Evolutionary conservation across 352 stramenopile species (phyloP), one percentile per base, ranked within the genome.

Genomic region (Blastocystis sp.): DNA sequence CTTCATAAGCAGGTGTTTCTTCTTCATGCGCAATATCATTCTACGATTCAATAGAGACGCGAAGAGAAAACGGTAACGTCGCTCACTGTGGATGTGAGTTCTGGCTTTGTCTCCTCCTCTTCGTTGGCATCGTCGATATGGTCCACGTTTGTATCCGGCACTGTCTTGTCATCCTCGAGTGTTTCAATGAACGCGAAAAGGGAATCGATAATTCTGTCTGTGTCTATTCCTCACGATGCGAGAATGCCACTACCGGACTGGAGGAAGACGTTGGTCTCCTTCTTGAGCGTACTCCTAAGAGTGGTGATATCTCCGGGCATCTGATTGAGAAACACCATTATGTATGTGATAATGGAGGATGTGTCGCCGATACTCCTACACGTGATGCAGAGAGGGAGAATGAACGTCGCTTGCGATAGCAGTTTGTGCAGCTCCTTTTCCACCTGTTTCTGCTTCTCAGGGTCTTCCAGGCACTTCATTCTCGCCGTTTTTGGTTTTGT

Each of bases 391-490:
- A 10, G 26, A 24, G 9, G n/a, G 13, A 33, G 41, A 37, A 4
- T n/a, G 12, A 21, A 85, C 74, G 33, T 37, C 3, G 66, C 51
- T 59, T 26, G 45, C 1, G 33, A 51, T 6, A 85, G 74, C 29
- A 85, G 66, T 45, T 55, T 61, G 19, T 12, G 51, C 19, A 85
- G 19, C 55, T 85, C 74, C 19, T 31, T 50, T 31, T 85, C 74
- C 2, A 85, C 35, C 12, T 26, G 21, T 69, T 55, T 26, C 6
- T 50, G 16, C 35, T 67, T 69, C 19, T 67, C 60, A 12, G 29
- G 26, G 31, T 85, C 60, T 4, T 69, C 55, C n/a, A 85, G 66
- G n/a, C 60, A 70, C 24, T 85, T 85, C 74, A 85, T 85, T 35
- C 55, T 16, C 6, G 33, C 13, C 13, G n/a, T 29, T 50, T 55